Base-by-base conservation (phyloP, 1,284 basidiomycete species). In the Bjerkandera adusta region DNA sequence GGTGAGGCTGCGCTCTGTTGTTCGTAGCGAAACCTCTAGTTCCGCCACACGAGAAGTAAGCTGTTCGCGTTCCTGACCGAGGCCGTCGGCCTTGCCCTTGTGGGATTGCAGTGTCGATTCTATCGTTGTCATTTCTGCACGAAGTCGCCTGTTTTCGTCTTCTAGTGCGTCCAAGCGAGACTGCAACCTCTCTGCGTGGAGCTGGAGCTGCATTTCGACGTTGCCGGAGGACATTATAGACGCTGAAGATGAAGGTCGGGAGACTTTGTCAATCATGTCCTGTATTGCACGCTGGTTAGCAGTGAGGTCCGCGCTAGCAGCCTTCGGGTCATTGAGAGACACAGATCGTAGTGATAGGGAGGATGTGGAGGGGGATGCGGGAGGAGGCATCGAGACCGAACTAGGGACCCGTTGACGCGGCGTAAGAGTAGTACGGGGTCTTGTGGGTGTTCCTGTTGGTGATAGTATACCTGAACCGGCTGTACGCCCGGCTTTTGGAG, bases 361-460 rank as follows among this genome's bases (percentile, higher is more conserved):
- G n/a, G n/a, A 59, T 22, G 57, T 50, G 37, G 69, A 63, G 13
- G 84, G 84, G 11, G 83, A 84, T 0, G 80, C 70, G 12, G 87
- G 87, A 2, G 87, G 87, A 3, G 86, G 87, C 85, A 89, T 89
- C 2, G 83, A 81, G 26, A 85, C 63, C n/a, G 76, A 70, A 56
- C 84, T 87, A n/a, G 85, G 83, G 50, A 88, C 61, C 36, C 85
- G 73, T 11, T 76, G 71, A 30, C 81, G 76, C 30, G 83, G 81
- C 8, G 81, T 83, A 48, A 62, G 71, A 30, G 75, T 71, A 15
- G 75, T 61, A 52, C 81, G 70, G 39, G 68, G 61, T 56, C 73
- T 80, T 12, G 63, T 66, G 11, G 73, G 71, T 15, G 70, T 70
- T 4, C 49, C 67, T 3, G 72, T 52, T 5, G 75, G 70, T 10